phyloP scores from a whole-genome alignment of 768 basidiomycete species.

The Lentinula sp. region DNA sequence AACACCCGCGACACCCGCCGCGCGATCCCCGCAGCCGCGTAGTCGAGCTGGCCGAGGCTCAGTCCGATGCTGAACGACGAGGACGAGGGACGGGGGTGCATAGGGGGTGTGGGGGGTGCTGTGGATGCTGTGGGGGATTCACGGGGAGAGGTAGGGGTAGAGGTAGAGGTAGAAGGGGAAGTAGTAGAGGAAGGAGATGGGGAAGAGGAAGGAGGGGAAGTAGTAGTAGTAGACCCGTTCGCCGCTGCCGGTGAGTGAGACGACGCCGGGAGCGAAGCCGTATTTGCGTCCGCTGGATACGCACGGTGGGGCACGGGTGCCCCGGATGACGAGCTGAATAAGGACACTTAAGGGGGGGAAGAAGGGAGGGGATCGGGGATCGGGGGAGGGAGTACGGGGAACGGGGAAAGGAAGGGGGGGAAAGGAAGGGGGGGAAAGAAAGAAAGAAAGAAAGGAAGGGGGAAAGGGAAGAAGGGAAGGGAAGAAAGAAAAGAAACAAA shows the following conservation, averaged over 20 bases:
- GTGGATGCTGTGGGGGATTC: neutral
- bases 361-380: no score
- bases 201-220: neutral
- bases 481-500: no score
- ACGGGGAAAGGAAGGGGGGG: no score
- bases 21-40: neutral
- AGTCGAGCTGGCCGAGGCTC: slow-evolving; percentile 2
- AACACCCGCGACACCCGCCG: slow-evolving; percentile 2
- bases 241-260: neutral
- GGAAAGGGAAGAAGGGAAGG: neutral
- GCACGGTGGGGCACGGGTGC: neutral
- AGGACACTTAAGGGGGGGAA: no score
- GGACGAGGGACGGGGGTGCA: neutral
- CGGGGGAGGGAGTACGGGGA: no score
- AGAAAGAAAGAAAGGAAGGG: neutral
- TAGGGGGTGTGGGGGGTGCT: neutral
- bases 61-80: neutral
- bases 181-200: neutral
- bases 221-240: no score
- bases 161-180: no score
- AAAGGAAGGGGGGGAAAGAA: no score
- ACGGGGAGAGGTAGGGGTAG: neutral
- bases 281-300: neutral
- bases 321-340: neutral
- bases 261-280: neutral